Base-by-base conservation (phyloP, 805 yeast genomes). In the Ogataea pilisensis region DNA sequence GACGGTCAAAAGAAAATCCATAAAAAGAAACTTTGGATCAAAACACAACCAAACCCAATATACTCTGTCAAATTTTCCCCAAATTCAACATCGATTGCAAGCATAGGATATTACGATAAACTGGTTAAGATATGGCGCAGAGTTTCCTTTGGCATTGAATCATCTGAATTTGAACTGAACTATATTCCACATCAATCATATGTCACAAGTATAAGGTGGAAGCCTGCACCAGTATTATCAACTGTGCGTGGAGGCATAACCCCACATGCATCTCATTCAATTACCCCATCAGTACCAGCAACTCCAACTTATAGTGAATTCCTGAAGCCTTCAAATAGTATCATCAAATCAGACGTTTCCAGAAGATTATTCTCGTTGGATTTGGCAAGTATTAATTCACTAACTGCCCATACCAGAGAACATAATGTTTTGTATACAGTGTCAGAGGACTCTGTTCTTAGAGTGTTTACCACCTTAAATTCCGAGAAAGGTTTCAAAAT, bases 51-150 rank as follows among this genome's bases (percentile, higher is more conserved):
- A 0, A 69, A 69, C 22, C 83, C 90, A 0, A 79, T 82, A 1
- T 74, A 73, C 46, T 51, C 65, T 35, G 73, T 80, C 4, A 66
- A 69, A 24, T 73, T 85, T 19, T 77, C 95, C 0, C 78, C 76
- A n/a, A 84, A 85, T 48, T 76, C 88, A 0, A 72, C 73, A 38
- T 68, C 80, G 33, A 76, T 89, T 17, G 84, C 89, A 8, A 73
- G 82, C 36, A 70, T 75, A 29, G 80, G 85, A 0, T 66, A 65
- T 31, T 76, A 72, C 56, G 95, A 87, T 57, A 68, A 69, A 27
- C 65, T 84, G 12, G 79, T 86, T 22, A 87, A 86, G 55, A 68
- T 87, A 2, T 90, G 96, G 95, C 71, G 80, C 39, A 66, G 96
- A 37, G 69, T 79, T 7, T 74, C 83, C 7, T 85, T 80, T 53